Evolutionary conservation across 768 basidiomycete genomes (phyloP).

Genomic region (Leccinellum luteum): DNA sequence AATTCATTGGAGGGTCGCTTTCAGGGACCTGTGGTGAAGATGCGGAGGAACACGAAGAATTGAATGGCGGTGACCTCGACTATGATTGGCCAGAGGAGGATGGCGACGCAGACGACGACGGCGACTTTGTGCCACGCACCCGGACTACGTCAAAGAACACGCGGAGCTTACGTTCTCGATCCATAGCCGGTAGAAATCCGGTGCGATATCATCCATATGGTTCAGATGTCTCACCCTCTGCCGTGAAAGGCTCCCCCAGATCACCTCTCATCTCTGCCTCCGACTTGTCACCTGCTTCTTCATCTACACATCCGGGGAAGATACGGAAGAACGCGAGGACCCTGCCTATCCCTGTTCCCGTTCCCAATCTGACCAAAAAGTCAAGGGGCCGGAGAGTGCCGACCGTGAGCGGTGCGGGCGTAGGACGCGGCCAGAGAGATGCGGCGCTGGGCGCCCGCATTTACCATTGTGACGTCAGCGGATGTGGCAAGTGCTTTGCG

Average conservation of each 20-base stretch:
- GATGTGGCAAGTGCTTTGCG: conserved; percentile 86
- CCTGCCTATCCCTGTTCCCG: conserved; percentile 56
- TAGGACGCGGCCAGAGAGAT: conserved; percentile 33
- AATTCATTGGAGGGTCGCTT: conserved; percentile 16
- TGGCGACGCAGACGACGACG: conserved; percentile 31
- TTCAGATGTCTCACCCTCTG: conserved; percentile 27
- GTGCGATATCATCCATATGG: conserved; percentile 35
- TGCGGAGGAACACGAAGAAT: conserved; percentile 26
- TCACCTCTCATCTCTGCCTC: conserved; percentile 31
- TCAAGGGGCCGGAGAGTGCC: conserved; percentile 68
- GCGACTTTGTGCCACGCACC: conserved; percentile 32
- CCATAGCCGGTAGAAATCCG: conserved; percentile 32
- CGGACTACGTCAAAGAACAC: conserved; percentile 37
- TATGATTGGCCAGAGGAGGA: conserved; percentile 33
- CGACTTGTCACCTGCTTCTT: conserved; percentile 27
- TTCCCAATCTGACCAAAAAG: conserved; percentile 70
- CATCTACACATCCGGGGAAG: conserved; percentile 25
- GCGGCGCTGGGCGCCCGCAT: conserved; percentile 43
- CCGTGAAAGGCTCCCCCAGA: conserved; percentile 29
- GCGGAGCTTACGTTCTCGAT: conserved; percentile 36
- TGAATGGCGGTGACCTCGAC: conserved; percentile 19
- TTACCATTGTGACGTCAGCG: conserved; percentile 76
- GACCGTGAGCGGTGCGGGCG: conserved; percentile 38
- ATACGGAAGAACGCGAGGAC: conserved; percentile 37
- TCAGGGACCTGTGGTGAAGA: conserved; percentile 29